Evolutionary conservation across 805 yeast genomes (phyloP), one percentile per base, ranked within the genome.

Genomic region (Candida morakotiae): DNA sequence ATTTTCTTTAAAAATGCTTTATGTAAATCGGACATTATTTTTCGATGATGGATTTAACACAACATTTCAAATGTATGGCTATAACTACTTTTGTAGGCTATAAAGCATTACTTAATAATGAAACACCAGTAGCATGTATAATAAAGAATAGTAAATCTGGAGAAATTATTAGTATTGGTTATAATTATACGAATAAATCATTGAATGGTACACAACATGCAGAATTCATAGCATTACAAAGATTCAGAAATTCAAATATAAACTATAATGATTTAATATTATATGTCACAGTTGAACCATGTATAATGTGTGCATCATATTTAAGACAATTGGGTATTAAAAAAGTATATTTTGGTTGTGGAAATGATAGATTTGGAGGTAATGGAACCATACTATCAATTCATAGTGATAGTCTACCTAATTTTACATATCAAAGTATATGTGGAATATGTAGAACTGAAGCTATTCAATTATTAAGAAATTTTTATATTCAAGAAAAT

Each of bases 301-400:
- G 98, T 55, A 83, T 93, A 6, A 93, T 93, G 98, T 93, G 98
- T 64, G 98, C 96, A 0, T 79, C 93, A 28, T 88, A 95, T 2
- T 61, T 93, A 28, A 72, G 89, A 41, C 98, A 93, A 49, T 56
- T 89, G 31, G 82, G 83, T 1, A 77, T 93, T 9, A 60, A 76
- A 21, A 66, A 68, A 28, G 96, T 91, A 1, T 79, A 80, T 31
- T 93, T 87, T 52, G 98, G 98, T 0, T 89, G 96, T 52, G 93
- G 87, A 0, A 93, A 93, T 56, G 98, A 91, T 44, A 62, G 98
- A 31, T 93, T 93, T 62, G 98, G 98, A 0, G 98, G 98, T 0
- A 89, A 89, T 56, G 98, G 98, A 0, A 81, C 95, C 0, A 93
- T 91, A 2, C 58, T 87, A 20, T 61, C 69, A 9, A 70, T 87